Evolutionary conservation across 2,329 filamentous ascomycete species (phyloP), one percentile per base, ranked within the genome.

Genomic region (Cytospora schulzeri): DNA sequence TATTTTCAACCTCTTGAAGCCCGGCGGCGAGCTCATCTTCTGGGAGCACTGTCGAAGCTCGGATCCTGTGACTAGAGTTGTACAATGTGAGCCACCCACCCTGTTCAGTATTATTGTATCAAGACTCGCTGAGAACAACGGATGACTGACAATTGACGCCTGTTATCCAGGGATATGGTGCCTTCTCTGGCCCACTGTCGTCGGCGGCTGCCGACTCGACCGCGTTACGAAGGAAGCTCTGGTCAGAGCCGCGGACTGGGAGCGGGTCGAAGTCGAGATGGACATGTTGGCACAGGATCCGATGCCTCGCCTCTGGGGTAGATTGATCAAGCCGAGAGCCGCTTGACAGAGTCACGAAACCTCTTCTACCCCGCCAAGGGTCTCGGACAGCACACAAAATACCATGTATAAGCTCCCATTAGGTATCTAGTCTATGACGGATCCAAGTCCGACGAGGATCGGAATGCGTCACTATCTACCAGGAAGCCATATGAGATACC

Each of bases 1-100:
- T 63, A 65, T 80, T n/a, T 78, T 77, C 67, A 74, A 74, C 58
- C 67, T 81, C 31, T 67, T 82, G 51, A 81, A 77, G 66, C 80
- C 79, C 0, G 79, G 79, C 1, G 79, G 79, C 15, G 76, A 73
- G 53, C 77, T 81, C 64, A 71, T 82, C 29, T 81, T 81, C 62
- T 81, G 79, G 76, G 80, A 82, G 66, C 80, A 81, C 63, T 69
- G 68, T 56, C 65, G 67, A 59, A 76, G 68, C 65, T 60, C 62
- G 15, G 66, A 75, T 50, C 26, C 24, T 45, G 28, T 75, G 24
- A 79, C 77, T 4, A 64, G 61, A 38, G 52, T 68, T 29, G 70
- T 64, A 22, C 75, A 77, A 70, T 67, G 74, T 76, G 69, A 54
- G 72, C 70, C 9, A 45, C 28, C 17, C n/a, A 12, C 26, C 26